Percentiles rank a stretch among this genome's conserved stretches.
phyloP scores from a whole-genome alignment of 1,139 yeast species.

The Zygosaccharomyces sapae region DNA sequence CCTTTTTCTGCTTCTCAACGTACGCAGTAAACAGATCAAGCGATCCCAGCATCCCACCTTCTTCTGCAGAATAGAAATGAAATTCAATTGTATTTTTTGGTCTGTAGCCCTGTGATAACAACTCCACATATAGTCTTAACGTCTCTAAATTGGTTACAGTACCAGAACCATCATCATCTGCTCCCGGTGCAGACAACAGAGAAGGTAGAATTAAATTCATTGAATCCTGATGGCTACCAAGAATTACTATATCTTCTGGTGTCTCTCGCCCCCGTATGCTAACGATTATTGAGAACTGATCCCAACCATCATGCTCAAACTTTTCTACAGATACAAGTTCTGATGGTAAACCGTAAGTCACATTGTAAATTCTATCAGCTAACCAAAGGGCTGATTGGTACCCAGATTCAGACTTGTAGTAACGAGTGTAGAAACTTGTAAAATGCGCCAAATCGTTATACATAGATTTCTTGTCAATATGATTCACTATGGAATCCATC shows the following conservation, averaged over 20 bases:
- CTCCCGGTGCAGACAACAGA: constrained; percentile 79
- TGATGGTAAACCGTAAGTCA: constrained; percentile 36
- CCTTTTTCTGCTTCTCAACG: constrained; percentile 48
- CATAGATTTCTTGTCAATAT: constrained; percentile 44
- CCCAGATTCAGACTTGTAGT: constrained; percentile 71
- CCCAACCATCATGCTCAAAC: constrained; percentile 50
- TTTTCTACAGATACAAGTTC: constrained; percentile 39
- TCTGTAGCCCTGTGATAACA: constrained; percentile 22
- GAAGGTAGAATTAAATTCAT: constrained; percentile 71
- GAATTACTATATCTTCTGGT: constrained; percentile 53
- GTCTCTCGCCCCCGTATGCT: constrained; percentile 39
- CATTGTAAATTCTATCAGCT: constrained; percentile 44
- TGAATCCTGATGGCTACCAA: constrained; percentile 91
- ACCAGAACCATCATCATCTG: constrained; percentile 94
- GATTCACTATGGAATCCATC: constrained; percentile 42
- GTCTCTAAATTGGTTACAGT: constrained; percentile 75
- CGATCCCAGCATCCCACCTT: constrained; percentile 87
- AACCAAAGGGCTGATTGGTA: constrained; percentile 72
- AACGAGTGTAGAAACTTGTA: constrained; percentile 70
- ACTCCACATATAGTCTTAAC: constrained; percentile 53
- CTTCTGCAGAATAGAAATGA: constrained; percentile 95
- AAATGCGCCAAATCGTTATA: constrained; percentile 55
- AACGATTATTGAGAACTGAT: constrained; percentile 55
- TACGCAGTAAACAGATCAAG: constrained; percentile 60
- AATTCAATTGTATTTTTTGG: constrained; percentile 80